phyloP scores from a whole-genome alignment of 805 yeast species.

The Saccharomycopsis javanensis region DNA sequence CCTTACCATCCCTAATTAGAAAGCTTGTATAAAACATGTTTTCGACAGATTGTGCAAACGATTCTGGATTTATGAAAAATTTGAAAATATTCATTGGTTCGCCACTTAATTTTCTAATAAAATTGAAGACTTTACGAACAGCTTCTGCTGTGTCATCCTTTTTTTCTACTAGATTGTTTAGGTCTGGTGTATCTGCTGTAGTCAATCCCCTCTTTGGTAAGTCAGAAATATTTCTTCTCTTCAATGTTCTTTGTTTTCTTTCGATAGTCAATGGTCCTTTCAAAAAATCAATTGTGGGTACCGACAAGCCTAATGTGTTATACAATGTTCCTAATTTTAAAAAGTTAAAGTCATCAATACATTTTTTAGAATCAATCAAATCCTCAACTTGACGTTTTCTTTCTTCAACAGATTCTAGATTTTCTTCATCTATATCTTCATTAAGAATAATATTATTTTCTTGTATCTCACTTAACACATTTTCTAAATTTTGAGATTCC shows the following conservation, averaged over 20 bases:
- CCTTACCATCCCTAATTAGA: slow-evolving; percentile 60
- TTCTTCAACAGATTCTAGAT: slow-evolving; percentile 2
- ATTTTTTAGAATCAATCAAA: slow-evolving; percentile 22
- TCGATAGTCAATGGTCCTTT: slow-evolving; percentile 64
- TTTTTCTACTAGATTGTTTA: slow-evolving; percentile 39
- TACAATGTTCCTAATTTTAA: slow-evolving; percentile 44
- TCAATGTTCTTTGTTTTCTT: slow-evolving; percentile 32
- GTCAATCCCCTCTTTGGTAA: slow-evolving; percentile 36
- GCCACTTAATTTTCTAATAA: slow-evolving; percentile 28
- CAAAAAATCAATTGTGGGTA: slow-evolving; percentile 49
- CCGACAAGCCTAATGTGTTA: slow-evolving; percentile 35
- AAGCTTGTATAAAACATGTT: slow-evolving; percentile 78
- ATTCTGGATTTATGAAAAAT: slow-evolving; percentile 64
- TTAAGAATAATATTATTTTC: slow-evolving; percentile 17
- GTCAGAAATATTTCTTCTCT: slow-evolving; percentile 10
- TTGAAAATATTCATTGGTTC: slow-evolving; percentile 46
- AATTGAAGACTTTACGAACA: slow-evolving; percentile 44
- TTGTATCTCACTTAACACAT: slow-evolving; percentile 17
- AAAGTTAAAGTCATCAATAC: slow-evolving; percentile 49
- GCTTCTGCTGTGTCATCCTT: slow-evolving; percentile 53
- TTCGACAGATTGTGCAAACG: slow-evolving; percentile 74
- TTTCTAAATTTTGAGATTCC: slow-evolving; percentile 24
- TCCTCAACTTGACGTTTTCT: neutral
- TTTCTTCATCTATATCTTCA: slow-evolving; percentile 19
- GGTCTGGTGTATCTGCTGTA: slow-evolving; percentile 47